phyloP scores from a whole-genome alignment of 192 early-diverging fungal genomes.

The Gryganskiella cystojenkinii region DNA sequence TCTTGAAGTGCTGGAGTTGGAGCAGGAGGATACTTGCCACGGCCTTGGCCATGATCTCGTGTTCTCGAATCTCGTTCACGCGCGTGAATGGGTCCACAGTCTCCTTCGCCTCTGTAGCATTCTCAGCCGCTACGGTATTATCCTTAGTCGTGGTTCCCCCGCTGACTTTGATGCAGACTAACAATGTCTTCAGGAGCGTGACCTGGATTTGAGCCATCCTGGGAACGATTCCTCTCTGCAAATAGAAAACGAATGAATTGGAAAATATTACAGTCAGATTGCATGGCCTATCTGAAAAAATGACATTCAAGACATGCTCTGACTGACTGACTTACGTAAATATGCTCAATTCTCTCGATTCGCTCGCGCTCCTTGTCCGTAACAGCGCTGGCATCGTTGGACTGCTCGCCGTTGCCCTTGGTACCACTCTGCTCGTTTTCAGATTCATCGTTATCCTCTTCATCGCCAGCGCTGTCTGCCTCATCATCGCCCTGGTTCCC shows the following conservation, averaged over 20 bases:
- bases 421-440: slow-evolving; percentile 5
- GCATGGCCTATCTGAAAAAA: background rate
- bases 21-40: slow-evolving; percentile 74
- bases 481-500: slow-evolving; percentile 51
- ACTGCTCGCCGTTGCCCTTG: background rate
- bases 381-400: slow-evolving; percentile 14
- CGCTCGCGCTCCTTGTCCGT: slow-evolving; percentile 45
- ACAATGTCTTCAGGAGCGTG: slow-evolving; percentile 60
- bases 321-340: slow-evolving; percentile 71
- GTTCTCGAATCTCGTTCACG: slow-evolving; percentile 69
- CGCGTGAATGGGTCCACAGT: slow-evolving; percentile 29
- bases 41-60: slow-evolving; percentile 78
- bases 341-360: slow-evolving; percentile 57
- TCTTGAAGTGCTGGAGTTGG: slow-evolving; percentile 74
- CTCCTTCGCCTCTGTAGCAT: slow-evolving; percentile 38
- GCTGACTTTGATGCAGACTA: slow-evolving; percentile 54
- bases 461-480: slow-evolving; percentile 20
- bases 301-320: too few relatives aligned
- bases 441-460: slow-evolving; percentile 23
- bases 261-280: background rate
- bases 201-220: slow-evolving; percentile 65
- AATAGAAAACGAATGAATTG: background rate
- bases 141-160: slow-evolving; percentile 55
- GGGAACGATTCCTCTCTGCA: slow-evolving; percentile 60
- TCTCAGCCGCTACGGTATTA: slow-evolving; percentile 6